Conservation (phyloP, 2,329 filamentous ascomycete species). For the Rachicladosporium sp. region DNA sequence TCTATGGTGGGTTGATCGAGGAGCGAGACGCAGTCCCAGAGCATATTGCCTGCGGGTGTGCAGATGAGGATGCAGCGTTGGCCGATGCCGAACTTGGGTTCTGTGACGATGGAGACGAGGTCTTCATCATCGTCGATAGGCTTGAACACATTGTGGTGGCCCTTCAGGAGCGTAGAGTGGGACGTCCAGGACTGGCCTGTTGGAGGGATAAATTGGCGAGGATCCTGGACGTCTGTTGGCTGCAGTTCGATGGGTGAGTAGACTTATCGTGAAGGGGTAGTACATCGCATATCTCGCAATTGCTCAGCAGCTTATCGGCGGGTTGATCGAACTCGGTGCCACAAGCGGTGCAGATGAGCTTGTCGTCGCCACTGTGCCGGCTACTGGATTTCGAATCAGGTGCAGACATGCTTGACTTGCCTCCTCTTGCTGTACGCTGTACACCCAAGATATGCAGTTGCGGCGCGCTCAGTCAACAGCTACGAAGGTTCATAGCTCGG, state of each 20-base stretch:
- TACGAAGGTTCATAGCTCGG: too few species aligned
- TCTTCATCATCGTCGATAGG: constrained; percentile 33
- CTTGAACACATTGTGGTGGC: constrained; percentile 42
- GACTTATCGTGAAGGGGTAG: too few species aligned
- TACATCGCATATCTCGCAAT: constrained; percentile 63
- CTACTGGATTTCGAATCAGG: too few species aligned
- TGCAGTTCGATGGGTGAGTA: background rate
- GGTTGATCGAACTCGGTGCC: constrained; percentile 55
- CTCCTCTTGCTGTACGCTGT: too few species aligned
- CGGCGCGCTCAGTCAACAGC: too few species aligned
- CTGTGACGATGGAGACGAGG: constrained; percentile 34
- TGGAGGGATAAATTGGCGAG: constrained; percentile 56
- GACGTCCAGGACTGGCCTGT: constrained; percentile 55
- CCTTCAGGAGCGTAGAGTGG: constrained; percentile 28
- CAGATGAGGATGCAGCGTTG: constrained; percentile 59
- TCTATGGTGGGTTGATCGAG: constrained; percentile 53
- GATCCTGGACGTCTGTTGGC: constrained; percentile 28
- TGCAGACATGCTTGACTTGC: too few species aligned
- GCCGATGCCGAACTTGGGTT: constrained; percentile 53
- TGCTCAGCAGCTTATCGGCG: constrained; percentile 36
- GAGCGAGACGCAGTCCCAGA: constrained; percentile 68
- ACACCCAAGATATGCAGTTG: too few species aligned
- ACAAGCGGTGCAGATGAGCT: constrained; percentile 53
- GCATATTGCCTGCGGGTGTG: constrained; percentile 55
- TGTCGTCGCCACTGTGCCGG: too few species aligned